Percentiles rank a stretch among this genome's conserved stretches.
phyloP scores from a whole-genome alignment of 176 grass and related monocot genomes.

The Oryza officinalis region DNA sequence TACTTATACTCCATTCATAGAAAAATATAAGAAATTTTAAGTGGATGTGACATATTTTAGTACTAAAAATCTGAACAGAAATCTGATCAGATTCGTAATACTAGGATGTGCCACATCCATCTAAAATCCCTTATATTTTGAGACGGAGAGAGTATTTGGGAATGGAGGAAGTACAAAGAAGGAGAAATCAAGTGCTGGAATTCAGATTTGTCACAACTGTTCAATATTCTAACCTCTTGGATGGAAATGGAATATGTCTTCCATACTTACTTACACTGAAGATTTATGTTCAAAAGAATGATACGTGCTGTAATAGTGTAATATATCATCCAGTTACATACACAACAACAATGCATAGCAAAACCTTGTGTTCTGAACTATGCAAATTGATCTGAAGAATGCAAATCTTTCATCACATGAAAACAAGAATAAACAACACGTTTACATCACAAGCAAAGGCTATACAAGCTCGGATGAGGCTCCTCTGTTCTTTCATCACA shows the following conservation, averaged over 20 bases:
- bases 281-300: background rate
- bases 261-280: background rate
- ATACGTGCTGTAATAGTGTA: background rate
- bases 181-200: background rate
- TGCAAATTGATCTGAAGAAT: slow-evolving; percentile 6
- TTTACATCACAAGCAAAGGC: background rate
- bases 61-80: too few relatives aligned
- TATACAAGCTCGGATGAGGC: background rate
- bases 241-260: background rate
- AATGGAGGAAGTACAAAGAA: background rate
- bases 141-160: too few relatives aligned
- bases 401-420: slow-evolving; percentile 6
- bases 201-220: background rate
- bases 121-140: too few relatives aligned
- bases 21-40: too few relatives aligned
- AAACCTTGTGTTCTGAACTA: background rate
- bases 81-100: too few relatives aligned
- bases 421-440: background rate
- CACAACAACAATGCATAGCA: slow-evolving; percentile 35
- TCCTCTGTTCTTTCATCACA: background rate
- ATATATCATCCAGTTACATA: slow-evolving; percentile 17
- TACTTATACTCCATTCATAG: too few relatives aligned
- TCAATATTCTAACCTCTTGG: background rate
- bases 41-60: too few relatives aligned
- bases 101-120: too few relatives aligned